Evolutionary conservation across 345 rosid genomes (phyloP).

Genomic region (Arabidopsis suecica): DNA sequence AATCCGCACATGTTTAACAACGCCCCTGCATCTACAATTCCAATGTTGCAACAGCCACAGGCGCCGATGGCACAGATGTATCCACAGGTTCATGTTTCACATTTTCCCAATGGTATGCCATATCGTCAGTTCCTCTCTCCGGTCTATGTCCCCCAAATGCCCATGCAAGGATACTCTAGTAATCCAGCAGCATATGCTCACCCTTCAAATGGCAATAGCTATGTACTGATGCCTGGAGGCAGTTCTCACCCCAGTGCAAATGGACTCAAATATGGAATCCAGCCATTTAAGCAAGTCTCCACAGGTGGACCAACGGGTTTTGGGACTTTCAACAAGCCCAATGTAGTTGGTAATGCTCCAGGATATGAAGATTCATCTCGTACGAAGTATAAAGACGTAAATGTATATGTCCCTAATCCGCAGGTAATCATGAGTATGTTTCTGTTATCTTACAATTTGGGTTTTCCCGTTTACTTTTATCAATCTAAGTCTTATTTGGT

Average conservation of each 20-base stretch:
- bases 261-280: constrained; percentile 84
- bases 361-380: constrained; percentile 91
- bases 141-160: constrained; percentile 82
- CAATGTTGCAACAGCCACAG: constrained; percentile 72
- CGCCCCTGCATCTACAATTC: constrained; percentile 61
- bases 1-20: constrained; percentile 50
- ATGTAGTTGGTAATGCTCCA: constrained; percentile 41
- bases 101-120: constrained; percentile 74
- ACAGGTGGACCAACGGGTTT: constrained; percentile 54
- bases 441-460: no score
- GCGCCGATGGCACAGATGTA: constrained; percentile 77
- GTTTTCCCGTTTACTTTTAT: no score
- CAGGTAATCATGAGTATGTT: no score
- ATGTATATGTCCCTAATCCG: constrained; percentile 48
- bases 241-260: constrained; percentile 69
- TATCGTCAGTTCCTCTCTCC: constrained; percentile 86
- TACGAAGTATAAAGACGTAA: constrained; percentile 61
- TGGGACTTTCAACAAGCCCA: constrained; percentile 26
- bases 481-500: no score
- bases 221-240: constrained; percentile 87
- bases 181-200: constrained; percentile 75
- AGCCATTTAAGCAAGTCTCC: constrained; percentile 81
- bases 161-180: constrained; percentile 84
- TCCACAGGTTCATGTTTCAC: constrained; percentile 88
- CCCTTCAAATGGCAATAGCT: constrained; percentile 81